These are phyloP conservation scores for Auricularia heimuer DNA, from an alignment of 768 basidiomycete genomes.

Conservation along the genomic window DNA sequence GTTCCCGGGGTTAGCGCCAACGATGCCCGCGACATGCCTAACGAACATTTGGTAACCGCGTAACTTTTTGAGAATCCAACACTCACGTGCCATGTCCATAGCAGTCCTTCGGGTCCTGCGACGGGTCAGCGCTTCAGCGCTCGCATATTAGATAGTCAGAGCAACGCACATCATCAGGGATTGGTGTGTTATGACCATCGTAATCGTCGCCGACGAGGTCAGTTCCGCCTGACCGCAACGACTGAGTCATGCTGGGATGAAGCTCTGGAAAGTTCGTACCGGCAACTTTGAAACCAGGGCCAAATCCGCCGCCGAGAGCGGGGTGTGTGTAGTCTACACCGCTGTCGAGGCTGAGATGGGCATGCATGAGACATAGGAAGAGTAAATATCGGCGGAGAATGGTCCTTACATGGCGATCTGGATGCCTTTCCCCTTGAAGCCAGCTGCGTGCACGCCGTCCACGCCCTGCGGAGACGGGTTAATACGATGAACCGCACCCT, in stretches of 20 bases:
- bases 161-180: not conserved
- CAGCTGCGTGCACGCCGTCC: constrained; percentile 26
- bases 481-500: too few species aligned
- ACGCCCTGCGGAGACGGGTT: constrained; percentile 13
- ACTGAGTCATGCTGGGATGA: not conserved
- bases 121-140: not conserved
- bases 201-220: constrained; percentile 9
- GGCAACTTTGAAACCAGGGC: constrained; percentile 7
- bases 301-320: constrained; percentile 11
- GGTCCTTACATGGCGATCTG: constrained; percentile 22
- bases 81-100: constrained; percentile 5
- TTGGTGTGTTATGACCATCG: not conserved
- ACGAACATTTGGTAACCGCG: not conserved
- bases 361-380: constrained; percentile 32
- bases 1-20: constrained; percentile 22
- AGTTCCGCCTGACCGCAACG: constrained; percentile 1
- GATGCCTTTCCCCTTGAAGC: constrained; percentile 28
- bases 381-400: too few species aligned
- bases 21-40: constrained; percentile 12
- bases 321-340: constrained; percentile 7
- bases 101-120: constrained; percentile 2
- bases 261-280: not conserved
- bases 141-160: constrained; percentile 9
- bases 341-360: constrained; percentile 4
- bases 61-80: not conserved